phyloP scores from a whole-genome alignment of 768 basidiomycete species.

The Naganishia onofrii region DNA sequence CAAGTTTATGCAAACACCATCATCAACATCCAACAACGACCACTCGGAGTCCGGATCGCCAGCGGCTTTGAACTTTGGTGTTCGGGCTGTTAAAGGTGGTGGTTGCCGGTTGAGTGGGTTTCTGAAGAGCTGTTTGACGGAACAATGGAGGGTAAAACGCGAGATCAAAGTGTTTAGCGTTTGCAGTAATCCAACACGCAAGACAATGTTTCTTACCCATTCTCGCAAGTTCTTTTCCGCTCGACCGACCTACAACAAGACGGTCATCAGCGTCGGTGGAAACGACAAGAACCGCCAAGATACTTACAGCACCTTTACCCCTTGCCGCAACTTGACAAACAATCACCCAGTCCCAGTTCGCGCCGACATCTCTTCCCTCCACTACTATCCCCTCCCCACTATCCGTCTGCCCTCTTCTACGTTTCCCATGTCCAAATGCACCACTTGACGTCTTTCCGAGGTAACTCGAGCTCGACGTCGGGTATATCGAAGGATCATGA shows the following conservation, averaged over 20 bases:
- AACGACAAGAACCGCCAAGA: neutral
- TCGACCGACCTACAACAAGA: slow-evolving; percentile 33
- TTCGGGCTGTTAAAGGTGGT: neutral
- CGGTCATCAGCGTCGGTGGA: neutral
- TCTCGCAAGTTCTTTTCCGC: slow-evolving; percentile 41
- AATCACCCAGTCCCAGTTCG: slow-evolving; percentile 47
- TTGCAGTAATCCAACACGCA: too few relatives aligned
- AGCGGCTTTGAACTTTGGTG: slow-evolving; percentile 20
- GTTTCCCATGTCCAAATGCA: slow-evolving; percentile 13
- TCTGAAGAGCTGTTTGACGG: slow-evolving; percentile 14
- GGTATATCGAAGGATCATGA: neutral
- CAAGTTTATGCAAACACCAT: slow-evolving; percentile 41
- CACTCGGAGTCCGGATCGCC: slow-evolving; percentile 31
- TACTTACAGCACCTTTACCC: slow-evolving; percentile 42
- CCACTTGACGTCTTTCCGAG: neutral
- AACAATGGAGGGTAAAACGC: neutral
- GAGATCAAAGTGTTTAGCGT: neutral
- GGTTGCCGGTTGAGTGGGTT: slow-evolving; percentile 29
- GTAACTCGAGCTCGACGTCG: neutral
- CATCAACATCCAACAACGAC: slow-evolving; percentile 29
- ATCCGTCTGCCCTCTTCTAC: slow-evolving; percentile 28
- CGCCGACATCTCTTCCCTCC: slow-evolving; percentile 29
- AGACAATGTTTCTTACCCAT: slow-evolving; percentile 40
- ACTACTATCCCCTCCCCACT: slow-evolving; percentile 26
- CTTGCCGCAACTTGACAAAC: slow-evolving; percentile 41